A percentile compares a stretch with the other conserved stretches of the same genome.
These are phyloP conservation scores for Chenopodium formosanum DNA, from an alignment of 148 eudicot genomes.

Conservation along the genomic window DNA sequence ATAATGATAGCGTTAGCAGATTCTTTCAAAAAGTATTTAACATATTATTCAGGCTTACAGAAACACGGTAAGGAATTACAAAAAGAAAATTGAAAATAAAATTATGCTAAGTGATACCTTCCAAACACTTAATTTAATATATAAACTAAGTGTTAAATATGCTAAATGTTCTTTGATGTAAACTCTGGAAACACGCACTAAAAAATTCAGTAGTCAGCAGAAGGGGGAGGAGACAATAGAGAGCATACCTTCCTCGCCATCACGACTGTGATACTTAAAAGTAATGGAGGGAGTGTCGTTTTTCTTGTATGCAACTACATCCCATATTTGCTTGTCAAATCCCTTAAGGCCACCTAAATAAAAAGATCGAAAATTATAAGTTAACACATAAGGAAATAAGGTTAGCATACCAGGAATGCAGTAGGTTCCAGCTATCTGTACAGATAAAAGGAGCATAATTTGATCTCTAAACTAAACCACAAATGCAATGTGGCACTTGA, in stretches of 20 bases:
- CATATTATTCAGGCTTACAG: background rate
- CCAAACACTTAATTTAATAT: background rate
- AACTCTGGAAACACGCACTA: background rate
- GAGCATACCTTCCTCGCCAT: conserved; percentile 88
- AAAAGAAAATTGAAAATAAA: too few relatives aligned
- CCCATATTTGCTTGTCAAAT: conserved; percentile 90
- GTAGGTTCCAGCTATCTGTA: too few relatives aligned
- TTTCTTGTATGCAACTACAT: conserved; percentile 68
- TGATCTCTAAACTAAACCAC: background rate
- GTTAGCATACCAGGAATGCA: background rate
- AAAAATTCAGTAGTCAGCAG: background rate
- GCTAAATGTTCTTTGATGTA: background rate
- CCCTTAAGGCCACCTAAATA: conserved; percentile 79
- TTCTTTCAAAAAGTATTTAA: background rate
- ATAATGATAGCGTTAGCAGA: background rate
- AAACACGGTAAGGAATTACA: background rate
- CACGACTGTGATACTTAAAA: conserved; percentile 74
- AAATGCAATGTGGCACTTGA: background rate
- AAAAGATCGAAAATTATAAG: background rate
- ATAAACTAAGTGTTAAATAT: background rate
- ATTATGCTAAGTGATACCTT: background rate
- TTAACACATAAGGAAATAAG: background rate
- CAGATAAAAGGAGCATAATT: background rate
- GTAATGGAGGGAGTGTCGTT: conserved; percentile 80
- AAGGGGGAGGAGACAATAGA: conserved; percentile 4